A percentile compares a stretch with the other conserved stretches of the same genome.
phyloP scores from a whole-genome alignment of 306 rosid species.

The Pyrus betulifolia region DNA sequence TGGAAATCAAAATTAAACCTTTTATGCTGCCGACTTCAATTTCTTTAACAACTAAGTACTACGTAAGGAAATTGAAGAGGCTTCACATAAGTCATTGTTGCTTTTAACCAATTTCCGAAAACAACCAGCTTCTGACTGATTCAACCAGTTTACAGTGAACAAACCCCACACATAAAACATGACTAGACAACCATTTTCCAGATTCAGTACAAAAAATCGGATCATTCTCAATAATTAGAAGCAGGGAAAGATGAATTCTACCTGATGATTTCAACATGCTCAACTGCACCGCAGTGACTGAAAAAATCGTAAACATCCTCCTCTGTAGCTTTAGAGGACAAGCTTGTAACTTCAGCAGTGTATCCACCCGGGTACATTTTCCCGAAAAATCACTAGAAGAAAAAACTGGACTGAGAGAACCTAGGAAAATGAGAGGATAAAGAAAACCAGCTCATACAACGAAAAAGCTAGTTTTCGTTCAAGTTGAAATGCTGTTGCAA shows the following conservation, averaged over 20 bases:
- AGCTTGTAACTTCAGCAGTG: constrained; percentile 68
- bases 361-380: constrained; percentile 63
- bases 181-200: not conserved
- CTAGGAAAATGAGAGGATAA: constrained; percentile 21
- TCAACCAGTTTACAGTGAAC: not conserved
- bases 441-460: constrained; percentile 2
- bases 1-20: not conserved
- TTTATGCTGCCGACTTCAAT: not conserved
- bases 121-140: not conserved
- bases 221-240: constrained; percentile 17
- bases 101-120: not conserved
- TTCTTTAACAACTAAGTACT: not conserved
- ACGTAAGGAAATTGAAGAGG: not conserved
- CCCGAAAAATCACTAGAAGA: not conserved
- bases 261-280: constrained; percentile 77
- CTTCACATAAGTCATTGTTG: not conserved
- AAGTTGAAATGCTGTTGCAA: too few relatives aligned
- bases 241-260: constrained; percentile 13
- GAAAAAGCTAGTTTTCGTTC: not conserved
- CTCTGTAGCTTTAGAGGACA: constrained; percentile 72
- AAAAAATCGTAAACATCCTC: constrained; percentile 64
- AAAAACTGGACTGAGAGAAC: constrained; percentile 13
- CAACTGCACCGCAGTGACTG: constrained; percentile 65
- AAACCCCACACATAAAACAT: not conserved
- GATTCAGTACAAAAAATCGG: not conserved